These are phyloP conservation scores for Emydomyces testavorans DNA, from an alignment of 2,329 filamentous ascomycete genomes.

Conservation along the genomic window DNA sequence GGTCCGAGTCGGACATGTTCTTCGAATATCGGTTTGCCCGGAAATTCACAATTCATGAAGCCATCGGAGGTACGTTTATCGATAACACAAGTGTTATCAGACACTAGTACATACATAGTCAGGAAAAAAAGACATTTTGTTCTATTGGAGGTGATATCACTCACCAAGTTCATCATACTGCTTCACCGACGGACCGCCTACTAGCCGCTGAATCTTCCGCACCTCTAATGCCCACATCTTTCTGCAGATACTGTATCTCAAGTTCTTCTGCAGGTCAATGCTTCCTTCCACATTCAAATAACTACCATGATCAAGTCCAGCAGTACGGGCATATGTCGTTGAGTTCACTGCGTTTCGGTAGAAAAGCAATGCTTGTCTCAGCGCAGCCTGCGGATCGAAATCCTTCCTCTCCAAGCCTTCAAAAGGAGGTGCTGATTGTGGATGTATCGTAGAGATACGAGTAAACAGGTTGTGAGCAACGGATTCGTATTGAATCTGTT, in stretches of 20 bases:
- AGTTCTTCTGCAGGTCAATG: conserved; percentile 30
- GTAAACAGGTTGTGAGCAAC: conserved; percentile 39
- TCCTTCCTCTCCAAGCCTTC: conserved; percentile 33
- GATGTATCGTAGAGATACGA: conserved; percentile 38
- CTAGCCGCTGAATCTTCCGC: conserved; percentile 31
- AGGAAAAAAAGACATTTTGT: background rate
- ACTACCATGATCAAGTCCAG: conserved; percentile 32
- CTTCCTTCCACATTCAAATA: conserved; percentile 37
- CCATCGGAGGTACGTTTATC: conserved; percentile 31
- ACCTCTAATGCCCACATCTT: conserved; percentile 35
- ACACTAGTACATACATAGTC: conserved; percentile 21
- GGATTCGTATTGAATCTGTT: conserved; percentile 40
- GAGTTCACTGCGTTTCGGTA: conserved; percentile 32
- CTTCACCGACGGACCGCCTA: conserved; percentile 27
- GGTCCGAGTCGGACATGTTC: conserved; percentile 31
- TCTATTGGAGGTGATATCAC: conserved; percentile 12
- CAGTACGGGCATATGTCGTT: conserved; percentile 27
- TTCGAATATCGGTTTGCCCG: conserved; percentile 28
- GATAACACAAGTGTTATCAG: conserved; percentile 21
- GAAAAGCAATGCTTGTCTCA: conserved; percentile 33
- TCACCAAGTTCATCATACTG: conserved; percentile 31
- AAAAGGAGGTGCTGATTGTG: conserved; percentile 31
- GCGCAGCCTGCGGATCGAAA: conserved; percentile 32
- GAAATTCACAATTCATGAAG: conserved; percentile 34
- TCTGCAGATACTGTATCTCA: conserved; percentile 32